Evolutionary conservation across 805 yeast species (phyloP), one percentile per base, ranked within the genome.

Genomic region (Torulaspora delbrueckii): DNA sequence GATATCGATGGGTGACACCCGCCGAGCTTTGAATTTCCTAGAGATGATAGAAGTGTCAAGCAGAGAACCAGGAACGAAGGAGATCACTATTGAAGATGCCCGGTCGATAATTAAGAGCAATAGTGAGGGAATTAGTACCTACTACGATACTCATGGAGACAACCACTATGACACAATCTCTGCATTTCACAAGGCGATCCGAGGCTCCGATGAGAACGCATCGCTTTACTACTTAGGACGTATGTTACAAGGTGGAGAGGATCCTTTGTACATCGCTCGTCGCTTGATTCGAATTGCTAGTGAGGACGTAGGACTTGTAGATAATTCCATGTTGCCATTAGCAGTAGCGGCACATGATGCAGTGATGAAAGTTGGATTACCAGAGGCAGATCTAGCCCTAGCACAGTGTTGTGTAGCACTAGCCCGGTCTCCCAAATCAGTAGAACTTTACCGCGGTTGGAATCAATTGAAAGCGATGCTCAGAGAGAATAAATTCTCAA

Each of bases 361-460:
- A 0, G 82, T 86, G 3, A 89, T 87, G 68, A 86, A 85, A 64
- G 76, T 93, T 16, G 99, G 99, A 0, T 72, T 93, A 76, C 99
- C 99, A 0, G 99, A 93, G 59, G 91, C 93, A 2, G 96, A 90
- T 61, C 73, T 86, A 19, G 81, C 88, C 5, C 67, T 93, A 35
- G 98, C 89, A 0, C 98, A 93, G 56, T 89, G 96, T 65, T 90
- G 95, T 1, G 88, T 85, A n/a, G 86, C 90, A 55, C 69, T 93
- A 19, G 95, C 97, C 0, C 68, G 79, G 43, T 95, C 97, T 0
- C 79, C 81, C 0, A 93, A 93, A 64, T 84, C 95, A 8, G 89
- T 93, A 5, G 84, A 83, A 57, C 80, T 93, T 0, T 93, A 93
- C 59, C 71, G 89, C 47, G 95, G 90, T 0, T 82, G 89, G 75